phyloP scores from a whole-genome alignment of 2,329 filamentous ascomycete genomes.

The Aspergillus latus region DNA sequence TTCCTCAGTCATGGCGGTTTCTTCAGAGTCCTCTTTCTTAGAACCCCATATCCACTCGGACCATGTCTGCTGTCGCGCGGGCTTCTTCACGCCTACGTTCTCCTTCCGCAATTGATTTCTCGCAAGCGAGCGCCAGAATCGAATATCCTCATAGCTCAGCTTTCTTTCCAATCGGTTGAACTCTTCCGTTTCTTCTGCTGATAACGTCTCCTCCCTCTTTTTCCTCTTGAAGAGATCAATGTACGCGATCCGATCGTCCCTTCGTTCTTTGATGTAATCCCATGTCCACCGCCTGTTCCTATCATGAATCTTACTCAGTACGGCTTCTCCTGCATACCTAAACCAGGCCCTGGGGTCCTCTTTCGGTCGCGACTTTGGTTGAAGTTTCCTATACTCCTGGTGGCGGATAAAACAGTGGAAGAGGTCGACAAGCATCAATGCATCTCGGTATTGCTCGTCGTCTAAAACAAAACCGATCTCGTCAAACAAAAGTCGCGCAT shows the following conservation, averaged over 20 bases:
- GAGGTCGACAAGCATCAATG: conserved; percentile 94
- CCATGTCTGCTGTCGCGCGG: conserved; percentile 77
- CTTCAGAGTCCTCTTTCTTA: conserved; percentile 70
- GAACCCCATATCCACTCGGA: conserved; percentile 87
- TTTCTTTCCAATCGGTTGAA: conserved; percentile 80
- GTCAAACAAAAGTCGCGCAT: conserved; percentile 88
- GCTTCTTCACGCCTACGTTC: conserved; percentile 80
- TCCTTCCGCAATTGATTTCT: conserved; percentile 95
- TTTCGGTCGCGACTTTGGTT: conserved; percentile 80
- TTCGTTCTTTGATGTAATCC: conserved; percentile 89
- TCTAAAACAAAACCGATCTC: conserved; percentile 96
- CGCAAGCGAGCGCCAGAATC: conserved; percentile 94
- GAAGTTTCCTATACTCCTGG: conserved; percentile 91
- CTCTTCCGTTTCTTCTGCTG: conserved; percentile 68
- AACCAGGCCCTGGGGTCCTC: conserved; percentile 93
- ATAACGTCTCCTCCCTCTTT: conserved; percentile 69
- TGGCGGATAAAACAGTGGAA: conserved; percentile 99
- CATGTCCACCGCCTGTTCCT: conserved; percentile 91
- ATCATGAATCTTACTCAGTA: conserved; percentile 92
- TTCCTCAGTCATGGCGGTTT: conserved; percentile 87
- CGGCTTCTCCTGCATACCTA: conserved; percentile 82
- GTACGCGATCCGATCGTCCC: conserved; percentile 84
- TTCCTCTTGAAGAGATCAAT: conserved; percentile 96
- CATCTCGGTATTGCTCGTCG: conserved; percentile 95
- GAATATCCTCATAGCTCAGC: conserved; percentile 87